Conservation (phyloP, 176 grass and related monocot species). For the Musa acuminata region DNA sequence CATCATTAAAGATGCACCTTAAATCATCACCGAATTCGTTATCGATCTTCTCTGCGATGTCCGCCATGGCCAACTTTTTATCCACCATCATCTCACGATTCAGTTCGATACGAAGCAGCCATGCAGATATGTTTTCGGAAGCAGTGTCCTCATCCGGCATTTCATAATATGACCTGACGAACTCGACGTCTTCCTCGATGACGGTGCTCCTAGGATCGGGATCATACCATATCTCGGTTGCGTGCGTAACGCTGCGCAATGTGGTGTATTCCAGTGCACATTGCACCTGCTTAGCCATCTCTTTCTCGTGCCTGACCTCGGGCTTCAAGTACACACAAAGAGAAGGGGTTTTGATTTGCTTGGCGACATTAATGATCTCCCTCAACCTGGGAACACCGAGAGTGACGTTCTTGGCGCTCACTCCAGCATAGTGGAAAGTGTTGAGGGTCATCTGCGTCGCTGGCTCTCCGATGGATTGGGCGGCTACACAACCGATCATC, state of each 20-base stretch:
- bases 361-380: constrained; percentile 97
- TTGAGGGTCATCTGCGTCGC: constrained; percentile 94
- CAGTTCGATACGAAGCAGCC: constrained; percentile 86
- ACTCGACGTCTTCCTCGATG: constrained; percentile 91
- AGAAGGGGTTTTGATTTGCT: constrained; percentile 93
- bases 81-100: constrained; percentile 99
- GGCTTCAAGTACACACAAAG: constrained; percentile 79
- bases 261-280: constrained; percentile 98
- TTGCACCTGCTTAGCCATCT: constrained; percentile 83
- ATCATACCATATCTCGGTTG: constrained; percentile 93
- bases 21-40: constrained; percentile 87
- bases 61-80: constrained; percentile 97
- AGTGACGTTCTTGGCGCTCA: constrained; percentile 98
- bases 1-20: constrained; percentile 98
- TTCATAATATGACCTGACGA: constrained; percentile 88
- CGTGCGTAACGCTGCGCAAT: constrained; percentile 89
- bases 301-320: constrained; percentile 69
- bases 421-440: constrained; percentile 99
- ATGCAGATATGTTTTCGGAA: constrained; percentile 80
- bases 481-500: constrained; percentile 98
- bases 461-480: constrained; percentile 94
- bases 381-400: constrained; percentile 94
- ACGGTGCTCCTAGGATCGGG: constrained; percentile 79
- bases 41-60: constrained; percentile 92
- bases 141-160: constrained; percentile 97